Percentiles rank a stretch among this genome's conserved stretches.
These are phyloP conservation scores for Aspergillus puulaauensis DNA, from an alignment of 2,329 filamentous ascomycete genomes.

Conservation along the genomic window DNA sequence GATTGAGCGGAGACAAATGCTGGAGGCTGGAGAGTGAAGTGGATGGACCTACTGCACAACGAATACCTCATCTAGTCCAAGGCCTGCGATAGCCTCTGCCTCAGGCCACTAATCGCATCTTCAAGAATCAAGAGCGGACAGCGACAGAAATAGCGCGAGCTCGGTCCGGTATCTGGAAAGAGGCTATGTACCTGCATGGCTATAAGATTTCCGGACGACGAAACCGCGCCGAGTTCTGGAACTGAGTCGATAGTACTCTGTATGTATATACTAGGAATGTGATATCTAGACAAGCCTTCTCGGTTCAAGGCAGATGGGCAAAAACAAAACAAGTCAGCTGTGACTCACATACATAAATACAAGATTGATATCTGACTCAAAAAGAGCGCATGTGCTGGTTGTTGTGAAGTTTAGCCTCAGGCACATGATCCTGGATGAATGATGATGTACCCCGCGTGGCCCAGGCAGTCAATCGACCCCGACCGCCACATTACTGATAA, in stretches of 20 bases:
- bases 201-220: neutral
- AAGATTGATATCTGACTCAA: neutral
- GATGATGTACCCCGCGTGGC: conserved; percentile 20
- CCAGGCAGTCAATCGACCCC: conserved; percentile 7
- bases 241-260: neutral
- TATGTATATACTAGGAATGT: neutral
- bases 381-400: neutral
- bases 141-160: neutral
- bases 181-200: neutral
- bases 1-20: conserved; percentile 53
- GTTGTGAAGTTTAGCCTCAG: conserved; percentile 14
- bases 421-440: conserved; percentile 15
- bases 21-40: conserved; percentile 41
- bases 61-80: neutral
- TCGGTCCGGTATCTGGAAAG: neutral
- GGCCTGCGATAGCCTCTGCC: neutral
- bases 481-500: conserved; percentile 19
- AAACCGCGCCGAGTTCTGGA: neutral
- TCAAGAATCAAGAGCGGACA: neutral
- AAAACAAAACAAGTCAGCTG: neutral
- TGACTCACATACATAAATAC: neutral
- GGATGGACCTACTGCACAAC: neutral
- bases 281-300: neutral
- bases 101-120: neutral
- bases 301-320: neutral